Base-by-base conservation (phyloP, 2,329 filamentous ascomycete genomes). In the Venturia aucupariae region DNA sequence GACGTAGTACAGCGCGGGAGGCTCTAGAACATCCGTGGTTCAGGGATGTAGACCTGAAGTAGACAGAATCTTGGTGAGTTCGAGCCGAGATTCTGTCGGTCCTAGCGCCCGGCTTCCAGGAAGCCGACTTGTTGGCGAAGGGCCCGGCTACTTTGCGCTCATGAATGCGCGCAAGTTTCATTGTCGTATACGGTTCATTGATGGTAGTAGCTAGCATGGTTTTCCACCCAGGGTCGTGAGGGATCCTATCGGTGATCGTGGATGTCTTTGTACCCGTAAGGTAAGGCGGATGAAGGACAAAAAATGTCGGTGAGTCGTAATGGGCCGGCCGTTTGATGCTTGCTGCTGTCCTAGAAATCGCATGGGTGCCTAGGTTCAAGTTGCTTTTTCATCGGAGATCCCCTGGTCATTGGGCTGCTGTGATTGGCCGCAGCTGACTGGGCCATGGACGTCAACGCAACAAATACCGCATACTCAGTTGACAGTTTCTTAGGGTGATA, bases 1-100 rank as follows among this genome's bases (percentile, higher is more conserved):
- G 70, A 70, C 70, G 77, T 48, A 72, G 77, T 65, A 76, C 76
- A 51, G 76, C 76, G 61, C 68, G 70, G 51, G 70, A 78, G 67
- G 75, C 76, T 51, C 71, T 78, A 30, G 67, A 71, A 10, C 76
- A 75, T 66, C 62, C 66, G 2, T 74, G 68, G 70, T 70, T 71
- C 57, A 32, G 32, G 63, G 51, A 57, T 15, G 30, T 66, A 46
- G 62, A 60, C 15, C 42, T 38, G 10, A 38, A 38, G n/a, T n/a
- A n/a, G n/a, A n/a, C n/a, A n/a, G n/a, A n/a, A n/a, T n/a, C n/a
- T n/a, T n/a, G n/a, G n/a, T n/a, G n/a, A n/a, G n/a, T n/a, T n/a
- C n/a, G n/a, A n/a, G n/a, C n/a, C n/a, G n/a, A n/a, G n/a, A n/a
- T n/a, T n/a, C n/a, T n/a, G n/a, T n/a, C n/a, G n/a, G n/a, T n/a